Percentiles rank a stretch among this genome's conserved stretches.
Evolutionary conservation across 2,329 filamentous ascomycete genomes (phyloP).

Genomic region (Chaetomium sp.): DNA sequence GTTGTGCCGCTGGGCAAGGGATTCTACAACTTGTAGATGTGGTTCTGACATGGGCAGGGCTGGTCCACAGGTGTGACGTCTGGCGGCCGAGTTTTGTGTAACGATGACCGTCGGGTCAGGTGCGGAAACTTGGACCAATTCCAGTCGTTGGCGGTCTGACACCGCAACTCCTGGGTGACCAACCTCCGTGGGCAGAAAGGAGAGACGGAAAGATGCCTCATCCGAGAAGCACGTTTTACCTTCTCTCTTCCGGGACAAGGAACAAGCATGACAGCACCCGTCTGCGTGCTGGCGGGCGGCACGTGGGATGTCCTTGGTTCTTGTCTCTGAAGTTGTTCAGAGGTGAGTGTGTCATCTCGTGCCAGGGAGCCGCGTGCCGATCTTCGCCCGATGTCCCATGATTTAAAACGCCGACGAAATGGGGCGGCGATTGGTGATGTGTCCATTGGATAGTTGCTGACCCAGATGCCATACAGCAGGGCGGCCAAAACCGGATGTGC

Average conservation of each 20-base stretch:
- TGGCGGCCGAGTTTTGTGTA: constrained; percentile 16
- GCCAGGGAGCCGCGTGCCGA: constrained; percentile 28
- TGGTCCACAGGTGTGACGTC: constrained; percentile 7
- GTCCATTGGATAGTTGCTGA: constrained; percentile 21
- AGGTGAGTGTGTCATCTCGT: constrained; percentile 5
- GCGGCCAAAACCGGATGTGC: constrained; percentile 12
- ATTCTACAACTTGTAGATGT: constrained; percentile 8
- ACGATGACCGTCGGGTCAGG: constrained; percentile 23
- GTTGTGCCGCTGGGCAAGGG: constrained; percentile 15
- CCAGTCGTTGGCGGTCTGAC: constrained; percentile 19
- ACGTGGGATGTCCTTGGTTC: constrained; percentile 6
- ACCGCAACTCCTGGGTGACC: constrained; percentile 6
- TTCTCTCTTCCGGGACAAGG: neutral
- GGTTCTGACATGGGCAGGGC: constrained; percentile 15
- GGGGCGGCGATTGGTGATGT: constrained; percentile 19
- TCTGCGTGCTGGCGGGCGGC: neutral
- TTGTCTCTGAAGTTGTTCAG: neutral
- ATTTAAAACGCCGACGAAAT: constrained; percentile 8
- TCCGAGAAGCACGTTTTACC: neutral
- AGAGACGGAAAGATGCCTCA: constrained; percentile 11
- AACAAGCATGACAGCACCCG: neutral
- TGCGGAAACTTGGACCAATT: constrained; percentile 13
- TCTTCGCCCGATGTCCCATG: constrained; percentile 20
- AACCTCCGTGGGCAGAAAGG: neutral
- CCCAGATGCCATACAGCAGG: constrained; percentile 7